phyloP scores from a whole-genome alignment of 345 rosid genomes.

The Erodium maritimum region DNA sequence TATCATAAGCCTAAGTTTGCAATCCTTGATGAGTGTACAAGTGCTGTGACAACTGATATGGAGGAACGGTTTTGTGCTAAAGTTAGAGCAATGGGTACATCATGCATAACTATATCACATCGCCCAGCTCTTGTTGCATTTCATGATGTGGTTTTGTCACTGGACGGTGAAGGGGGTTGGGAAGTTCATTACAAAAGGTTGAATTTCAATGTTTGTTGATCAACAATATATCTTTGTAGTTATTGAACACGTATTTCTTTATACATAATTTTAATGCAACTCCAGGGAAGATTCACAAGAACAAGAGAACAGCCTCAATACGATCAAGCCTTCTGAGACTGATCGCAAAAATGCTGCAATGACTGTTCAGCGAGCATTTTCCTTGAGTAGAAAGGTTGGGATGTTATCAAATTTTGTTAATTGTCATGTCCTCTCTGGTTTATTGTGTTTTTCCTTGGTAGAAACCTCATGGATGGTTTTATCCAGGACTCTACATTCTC shows the following conservation, averaged over 20 bases:
- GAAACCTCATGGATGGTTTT: conserved; percentile 1
- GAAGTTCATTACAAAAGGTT: conserved; percentile 75
- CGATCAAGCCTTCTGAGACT: conserved; percentile 36
- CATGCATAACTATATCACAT: conserved; percentile 98
- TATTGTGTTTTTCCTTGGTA: background rate
- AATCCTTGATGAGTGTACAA: conserved; percentile 99
- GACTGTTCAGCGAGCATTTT: conserved; percentile 83
- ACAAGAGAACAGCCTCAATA: conserved; percentile 33
- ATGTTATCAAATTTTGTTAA: background rate
- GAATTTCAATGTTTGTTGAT: conserved; percentile 10
- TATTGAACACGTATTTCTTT: background rate
- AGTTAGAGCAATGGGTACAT: conserved; percentile 98
- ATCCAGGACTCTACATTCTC: conserved; percentile 47
- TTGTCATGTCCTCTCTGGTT: conserved; percentile 4
- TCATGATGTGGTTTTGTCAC: conserved; percentile 86
- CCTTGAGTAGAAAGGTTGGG: conserved; percentile 49
- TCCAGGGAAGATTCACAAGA: conserved; percentile 58
- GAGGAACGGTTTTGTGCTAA: conserved; percentile 95
- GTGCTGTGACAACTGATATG: conserved; percentile 99
- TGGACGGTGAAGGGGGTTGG: conserved; percentile 99
- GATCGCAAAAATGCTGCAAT: conserved; percentile 76
- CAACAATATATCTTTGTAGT: background rate
- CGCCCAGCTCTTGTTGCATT: conserved; percentile 97
- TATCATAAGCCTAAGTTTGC: conserved; percentile 99
- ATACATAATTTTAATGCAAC: background rate